These are phyloP conservation scores for Pholiota microspora DNA, from an alignment of 768 basidiomycete genomes.

Conservation along the genomic window DNA sequence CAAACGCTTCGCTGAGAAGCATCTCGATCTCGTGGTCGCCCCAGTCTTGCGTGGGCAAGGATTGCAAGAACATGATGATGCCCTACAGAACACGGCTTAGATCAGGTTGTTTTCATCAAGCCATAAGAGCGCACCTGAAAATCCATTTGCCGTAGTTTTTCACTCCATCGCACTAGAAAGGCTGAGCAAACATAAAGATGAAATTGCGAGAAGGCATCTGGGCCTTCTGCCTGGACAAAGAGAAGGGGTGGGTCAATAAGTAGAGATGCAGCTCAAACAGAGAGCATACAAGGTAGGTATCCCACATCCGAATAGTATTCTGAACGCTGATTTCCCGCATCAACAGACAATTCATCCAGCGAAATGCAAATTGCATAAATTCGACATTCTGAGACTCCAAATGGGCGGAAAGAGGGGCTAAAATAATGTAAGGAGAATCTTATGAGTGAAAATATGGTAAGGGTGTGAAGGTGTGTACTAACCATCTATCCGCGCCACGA, in stretches of 20 bases:
- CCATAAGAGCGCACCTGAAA: slow-evolving; percentile 71
- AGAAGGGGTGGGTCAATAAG: slow-evolving; percentile 1
- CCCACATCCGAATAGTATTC: slow-evolving; percentile 99
- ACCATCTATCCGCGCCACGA: slow-evolving; percentile 90
- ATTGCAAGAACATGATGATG: slow-evolving; percentile 98
- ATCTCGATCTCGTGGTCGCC: slow-evolving; percentile 94
- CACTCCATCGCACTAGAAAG: slow-evolving; percentile 94
- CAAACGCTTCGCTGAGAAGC: slow-evolving; percentile 93
- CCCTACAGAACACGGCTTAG: slow-evolving; percentile 52
- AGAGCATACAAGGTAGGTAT: slow-evolving; percentile 87
- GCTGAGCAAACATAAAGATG: slow-evolving; percentile 98
- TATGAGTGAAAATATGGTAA: slow-evolving; percentile 5
- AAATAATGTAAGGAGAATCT: background rate
- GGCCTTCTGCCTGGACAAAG: slow-evolving; percentile 78
- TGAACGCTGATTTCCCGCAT: slow-evolving; percentile 98
- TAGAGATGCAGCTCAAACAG: background rate
- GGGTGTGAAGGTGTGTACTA: slow-evolving; percentile 17
- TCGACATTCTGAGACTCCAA: slow-evolving; percentile 90
- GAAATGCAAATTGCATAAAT: slow-evolving; percentile 99
- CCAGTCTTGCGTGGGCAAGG: slow-evolving; percentile 90
- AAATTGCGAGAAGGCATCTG: slow-evolving; percentile 98
- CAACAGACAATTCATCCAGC: slow-evolving; percentile 99
- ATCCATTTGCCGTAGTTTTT: slow-evolving; percentile 92
- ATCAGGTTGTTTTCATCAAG: slow-evolving; percentile 1
- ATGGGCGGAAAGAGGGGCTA: slow-evolving; percentile 86